phyloP scores from a whole-genome alignment of 345 rosid species.

The Rhizophora mangle region DNA sequence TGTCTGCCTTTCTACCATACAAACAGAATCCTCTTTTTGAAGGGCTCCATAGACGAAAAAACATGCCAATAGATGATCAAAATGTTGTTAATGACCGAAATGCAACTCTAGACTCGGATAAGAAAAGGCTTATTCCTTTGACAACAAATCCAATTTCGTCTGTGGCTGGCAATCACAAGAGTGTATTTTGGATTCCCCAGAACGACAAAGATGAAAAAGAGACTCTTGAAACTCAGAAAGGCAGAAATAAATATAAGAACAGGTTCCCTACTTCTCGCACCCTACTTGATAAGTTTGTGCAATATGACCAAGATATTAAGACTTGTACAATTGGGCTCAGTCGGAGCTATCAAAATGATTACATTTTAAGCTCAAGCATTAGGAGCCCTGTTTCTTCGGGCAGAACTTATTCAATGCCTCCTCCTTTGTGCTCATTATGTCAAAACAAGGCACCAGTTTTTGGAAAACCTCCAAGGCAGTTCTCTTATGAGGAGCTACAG shows the following conservation, averaged over 20 bases:
- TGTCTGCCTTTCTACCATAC: conserved; percentile 39
- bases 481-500: conserved; percentile 51
- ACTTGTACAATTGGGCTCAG: conserved; percentile 22
- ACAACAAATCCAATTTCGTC: conserved; percentile 22
- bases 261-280: conserved; percentile 36
- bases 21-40: conserved; percentile 62
- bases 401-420: conserved; percentile 59
- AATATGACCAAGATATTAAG: conserved; percentile 40
- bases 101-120: conserved; percentile 10
- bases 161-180: conserved; percentile 19
- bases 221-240: conserved; percentile 14
- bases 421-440: conserved; percentile 73
- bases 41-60: conserved; percentile 33
- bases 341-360: conserved; percentile 30
- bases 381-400: conserved; percentile 46
- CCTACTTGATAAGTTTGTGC: conserved; percentile 45
- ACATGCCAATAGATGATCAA: conserved; percentile 17
- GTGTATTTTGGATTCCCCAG: conserved; percentile 48
- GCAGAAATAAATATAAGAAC: conserved; percentile 10
- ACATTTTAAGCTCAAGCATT: conserved; percentile 29
- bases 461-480: conserved; percentile 63
- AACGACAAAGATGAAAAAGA: conserved; percentile 34
- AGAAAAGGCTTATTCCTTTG: conserved; percentile 31
- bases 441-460: conserved; percentile 62
- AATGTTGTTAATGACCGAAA: conserved; percentile 18